Conservation (phyloP, 495 filamentous ascomycete species). For the Xylaria intraflava region DNA sequence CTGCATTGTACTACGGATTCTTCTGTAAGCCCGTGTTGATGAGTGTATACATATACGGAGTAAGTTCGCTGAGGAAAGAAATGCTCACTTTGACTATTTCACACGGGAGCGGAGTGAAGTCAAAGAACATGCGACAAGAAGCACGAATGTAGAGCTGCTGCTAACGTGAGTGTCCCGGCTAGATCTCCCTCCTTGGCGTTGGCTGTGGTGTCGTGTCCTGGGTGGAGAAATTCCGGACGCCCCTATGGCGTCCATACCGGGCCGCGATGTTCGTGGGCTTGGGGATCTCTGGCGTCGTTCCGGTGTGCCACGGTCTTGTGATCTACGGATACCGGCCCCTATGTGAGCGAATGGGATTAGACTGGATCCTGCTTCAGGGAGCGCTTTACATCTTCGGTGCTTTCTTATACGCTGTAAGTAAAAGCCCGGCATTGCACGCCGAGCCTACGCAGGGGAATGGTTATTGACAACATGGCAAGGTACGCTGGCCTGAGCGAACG, state of each 20-base stretch:
- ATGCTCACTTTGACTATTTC: background rate
- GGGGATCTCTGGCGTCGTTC: conserved; percentile 77
- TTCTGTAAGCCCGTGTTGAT: conserved; percentile 57
- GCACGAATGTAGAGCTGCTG: background rate
- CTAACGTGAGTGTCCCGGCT: background rate
- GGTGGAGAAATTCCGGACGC: conserved; percentile 72
- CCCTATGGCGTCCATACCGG: conserved; percentile 53
- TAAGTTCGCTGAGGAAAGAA: conserved; percentile 25
- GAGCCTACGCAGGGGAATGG: background rate
- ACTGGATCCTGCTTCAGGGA: conserved; percentile 72
- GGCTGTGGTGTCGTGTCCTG: conserved; percentile 70
- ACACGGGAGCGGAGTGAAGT: background rate
- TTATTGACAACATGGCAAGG: conserved; percentile 22
- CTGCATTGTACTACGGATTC: conserved; percentile 83
- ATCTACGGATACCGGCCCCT: conserved; percentile 44
- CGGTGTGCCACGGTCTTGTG: conserved; percentile 60
- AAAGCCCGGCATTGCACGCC: conserved; percentile 1
- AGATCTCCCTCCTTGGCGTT: conserved; percentile 72
- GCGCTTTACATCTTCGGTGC: conserved; percentile 82
- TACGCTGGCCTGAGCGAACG: conserved; percentile 55
- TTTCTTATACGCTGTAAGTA: conserved; percentile 41
- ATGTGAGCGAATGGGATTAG: conserved; percentile 68
- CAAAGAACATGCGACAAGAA: no score
- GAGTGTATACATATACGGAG: conserved; percentile 67
- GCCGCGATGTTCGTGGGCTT: conserved; percentile 88